Base-by-base conservation (phyloP, 2,329 filamentous ascomycete species). In the Tolypocladium tropicale region DNA sequence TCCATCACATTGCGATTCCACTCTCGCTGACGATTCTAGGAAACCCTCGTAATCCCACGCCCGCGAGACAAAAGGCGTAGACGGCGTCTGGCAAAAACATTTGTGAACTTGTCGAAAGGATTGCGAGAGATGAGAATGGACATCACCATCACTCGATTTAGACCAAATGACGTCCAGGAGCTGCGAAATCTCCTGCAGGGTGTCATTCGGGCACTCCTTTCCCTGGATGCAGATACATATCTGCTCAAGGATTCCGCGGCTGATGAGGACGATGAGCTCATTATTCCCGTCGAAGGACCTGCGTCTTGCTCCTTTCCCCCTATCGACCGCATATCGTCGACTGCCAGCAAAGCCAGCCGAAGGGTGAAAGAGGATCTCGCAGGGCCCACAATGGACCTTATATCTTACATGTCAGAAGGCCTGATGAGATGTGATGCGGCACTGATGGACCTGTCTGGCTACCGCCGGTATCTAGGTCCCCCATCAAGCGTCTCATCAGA, bases 61-160 rank as follows among this genome's bases (percentile, higher is more conserved):
- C 63, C 64, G 2, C 64, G 63, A 53, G 64, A 70, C 50, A 63
- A 60, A 3, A 62, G 63, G 51, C 70, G 58, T 4, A 73, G 77
- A 34, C 71, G 76, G 48, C 70, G 73, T 39, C 67, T 84, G 21
- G 74, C 76, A 5, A 74, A 73, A 58, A 73, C 76, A 0, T 82
- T 82, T 57, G 78, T 83, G 57, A 75, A 79, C 56, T 70, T 84
- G 55, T 82, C 81, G 16, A 72, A 80, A 58, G 77, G 76, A 2
- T 76, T 80, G 57, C 74, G 81, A 64, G 81, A 84, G 60, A 73
- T 84, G 57, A 73, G 74, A 14, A 74, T 82, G 54, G 81, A 83
- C 55, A 72, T 82, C n/a, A 79, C 80, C 1, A 67, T 83, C 4
- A 81, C 79, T 1, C 72, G 76, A 1, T 79, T 83, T 56, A 68